Evolutionary conservation across 257 asterid genomes (phyloP), one percentile per base, ranked within the genome.

Genomic region (Apocynum venetum): DNA sequence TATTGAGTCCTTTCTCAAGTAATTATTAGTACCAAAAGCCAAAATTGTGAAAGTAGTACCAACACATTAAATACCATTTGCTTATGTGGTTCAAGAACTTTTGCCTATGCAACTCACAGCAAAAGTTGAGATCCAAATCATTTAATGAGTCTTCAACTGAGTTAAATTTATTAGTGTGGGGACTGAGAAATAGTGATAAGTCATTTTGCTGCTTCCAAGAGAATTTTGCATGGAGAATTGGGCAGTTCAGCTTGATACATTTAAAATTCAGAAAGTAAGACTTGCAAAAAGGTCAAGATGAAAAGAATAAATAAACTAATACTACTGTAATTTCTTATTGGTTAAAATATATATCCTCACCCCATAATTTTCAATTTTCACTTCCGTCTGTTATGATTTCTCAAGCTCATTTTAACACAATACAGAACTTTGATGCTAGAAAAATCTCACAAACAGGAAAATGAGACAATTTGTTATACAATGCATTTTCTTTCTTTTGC

Each of bases 1-100:
- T 2, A 41, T 57, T 11, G 36, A 41, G 67, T 38, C 46, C 68
- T 38, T 72, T 7, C 65, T 20, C 61, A 38, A 6, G 52, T 38
- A 38, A 55, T 73, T 52, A 15, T 73, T 53, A 53, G 52, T 38
- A 19, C 31, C 8, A 52, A 15, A 13, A 19, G n/a, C 61, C 66
- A 72, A 53, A 72, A 7, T 40, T 72, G 76, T 36, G 76, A 72
- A 72, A 72, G 46, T 13, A 19, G 48, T 72, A 13, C 63, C 44
- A 52, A 14, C 44, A 71, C 75, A 31, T 52, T 48, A 35, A 48
- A 31, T 25, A 71, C 3, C 43, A 2, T 2, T 15, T 10, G 14
- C 25, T 67, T 67, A 17, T 67, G 36, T 67, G 72, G 72, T 66
- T 66, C 72, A 15, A 40, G 35, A 41, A 66, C 72, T 66, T 38